Evolutionary conservation across 805 yeast species (phyloP), one percentile per base, ranked within the genome.

Genomic region (Kodamaea restingae): DNA sequence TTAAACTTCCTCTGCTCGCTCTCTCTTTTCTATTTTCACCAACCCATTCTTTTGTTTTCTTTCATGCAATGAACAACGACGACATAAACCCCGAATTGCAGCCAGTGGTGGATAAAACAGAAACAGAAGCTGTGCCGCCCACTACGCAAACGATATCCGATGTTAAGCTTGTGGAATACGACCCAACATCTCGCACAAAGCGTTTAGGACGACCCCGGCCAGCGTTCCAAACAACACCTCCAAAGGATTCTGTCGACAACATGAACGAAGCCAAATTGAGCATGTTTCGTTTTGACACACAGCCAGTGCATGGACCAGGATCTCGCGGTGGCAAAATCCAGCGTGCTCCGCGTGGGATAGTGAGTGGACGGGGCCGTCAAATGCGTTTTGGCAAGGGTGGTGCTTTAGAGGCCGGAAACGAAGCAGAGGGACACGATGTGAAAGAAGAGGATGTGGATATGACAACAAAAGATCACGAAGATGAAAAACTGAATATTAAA

Each of bases 281-380:
- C 29, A 57, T 55, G 44, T 65, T 64, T 38, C 43, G 70, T 21
- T 50, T 65, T n/a, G 67, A 64, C 46, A 43, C 50, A 12, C 45
- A 48, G 15, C 70, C 70, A 0, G 42, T 66, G 1, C 63, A 55
- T 35, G 70, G 70, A 0, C 69, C 69, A 1, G 70, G 70, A 3
- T 62, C 69, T 8, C 52, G 70, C 15, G 71, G 71, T 4, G 70
- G 71, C 2, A 56, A 49, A 33, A 32, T 40, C 8, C 47, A 46
- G 4, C 40, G 50, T 3, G 40, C 37, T 17, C 60, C 56, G 24
- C 45, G 52, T 29, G 68, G 64, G 4, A 51, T 52, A 40, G 44
- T 63, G 15, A 58, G 20, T 10, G 31, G 22, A 20, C 7, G 41
- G 32, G 17, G 38, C 12, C 31, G 38, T 20, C 32, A 30, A 27